A percentile compares a stretch with the other conserved stretches of the same genome.
These are phyloP conservation scores for Sclerotinia minor DNA, from an alignment of 2,329 filamentous ascomycete species.

Conservation along the genomic window DNA sequence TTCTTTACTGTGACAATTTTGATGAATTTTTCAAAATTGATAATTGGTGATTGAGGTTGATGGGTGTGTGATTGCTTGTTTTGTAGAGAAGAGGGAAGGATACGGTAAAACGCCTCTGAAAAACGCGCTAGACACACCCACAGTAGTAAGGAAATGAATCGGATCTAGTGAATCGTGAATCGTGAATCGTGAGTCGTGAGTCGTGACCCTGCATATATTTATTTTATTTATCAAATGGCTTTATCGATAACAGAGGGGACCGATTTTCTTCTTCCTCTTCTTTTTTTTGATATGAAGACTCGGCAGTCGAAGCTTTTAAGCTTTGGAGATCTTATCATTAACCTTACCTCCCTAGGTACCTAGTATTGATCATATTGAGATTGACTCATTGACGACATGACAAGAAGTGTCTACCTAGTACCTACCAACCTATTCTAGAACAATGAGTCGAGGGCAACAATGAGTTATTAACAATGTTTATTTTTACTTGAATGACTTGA, in stretches of 20 bases:
- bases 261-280: neutral
- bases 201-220: slow-evolving; percentile 7
- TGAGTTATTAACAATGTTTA: slow-evolving; percentile 1
- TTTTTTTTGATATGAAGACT: too few relatives aligned
- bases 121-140: slow-evolving; percentile 15
- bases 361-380: neutral
- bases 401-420: neutral
- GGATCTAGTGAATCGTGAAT: neutral
- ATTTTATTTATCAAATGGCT: slow-evolving; percentile 5
- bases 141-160: slow-evolving; percentile 3
- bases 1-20: slow-evolving; percentile 24
- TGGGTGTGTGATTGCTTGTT: neutral
- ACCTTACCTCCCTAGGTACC: too few relatives aligned
- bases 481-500: neutral
- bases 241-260: slow-evolving; percentile 11
- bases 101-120: neutral
- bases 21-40: slow-evolving; percentile 28
- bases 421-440: neutral
- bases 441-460: neutral
- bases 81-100: neutral
- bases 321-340: neutral
- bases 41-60: slow-evolving; percentile 15
- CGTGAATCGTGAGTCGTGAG: neutral
- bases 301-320: neutral
- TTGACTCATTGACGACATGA: slow-evolving; percentile 3